Evolutionary conservation across 495 filamentous ascomycete genomes (phyloP), one percentile per base, ranked within the genome.

Genomic region (Penicillium waksmanii): DNA sequence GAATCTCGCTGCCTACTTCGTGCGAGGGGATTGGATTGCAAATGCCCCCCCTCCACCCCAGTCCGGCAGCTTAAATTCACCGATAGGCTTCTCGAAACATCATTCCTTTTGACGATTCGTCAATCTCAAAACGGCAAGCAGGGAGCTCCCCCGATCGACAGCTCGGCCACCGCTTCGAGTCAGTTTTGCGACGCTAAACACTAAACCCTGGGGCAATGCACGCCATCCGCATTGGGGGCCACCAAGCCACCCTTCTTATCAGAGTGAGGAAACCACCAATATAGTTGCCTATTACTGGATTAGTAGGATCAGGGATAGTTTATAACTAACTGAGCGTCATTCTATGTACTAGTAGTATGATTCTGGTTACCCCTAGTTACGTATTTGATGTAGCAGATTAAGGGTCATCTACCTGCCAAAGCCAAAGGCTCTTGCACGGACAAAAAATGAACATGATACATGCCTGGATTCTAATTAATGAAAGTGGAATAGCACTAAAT

Each of bases 1-100:
- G 23, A 56, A 61, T 53, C 47, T 51, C 40, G 58, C 58, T 57
- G 40, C 48, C 51, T 62, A 50, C 48, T 11, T 35, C 12, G 21
- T 25, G 2, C 11, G 4, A 27, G 5, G 48, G 31, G 25, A 47
- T 40, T 47, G 36, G n/a, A 38, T 21, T n/a, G 17, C 17, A 19
- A n/a, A 40, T 40, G 1, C 5, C 42, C 13, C 5, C 15, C 12
- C 7, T 44, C 15, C 8, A 2, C 17, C 40, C 42, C n/a, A 13
- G 15, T 40, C 17, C 42, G 17, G n/a, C 42, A 17, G 17, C 42
- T 44, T 44, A 17, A 44, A 19, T 44, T 44, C 35, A 34, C 35
- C 42, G 40, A 43, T 43, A 43, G 40, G 40, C 40, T 43, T 17
- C 40, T 43, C 40, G 40, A 13, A 36, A 36, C 34, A 36, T 36